phyloP scores from a whole-genome alignment of 495 filamentous ascomycete species.

The Parathielavia hyrcaniae region DNA sequence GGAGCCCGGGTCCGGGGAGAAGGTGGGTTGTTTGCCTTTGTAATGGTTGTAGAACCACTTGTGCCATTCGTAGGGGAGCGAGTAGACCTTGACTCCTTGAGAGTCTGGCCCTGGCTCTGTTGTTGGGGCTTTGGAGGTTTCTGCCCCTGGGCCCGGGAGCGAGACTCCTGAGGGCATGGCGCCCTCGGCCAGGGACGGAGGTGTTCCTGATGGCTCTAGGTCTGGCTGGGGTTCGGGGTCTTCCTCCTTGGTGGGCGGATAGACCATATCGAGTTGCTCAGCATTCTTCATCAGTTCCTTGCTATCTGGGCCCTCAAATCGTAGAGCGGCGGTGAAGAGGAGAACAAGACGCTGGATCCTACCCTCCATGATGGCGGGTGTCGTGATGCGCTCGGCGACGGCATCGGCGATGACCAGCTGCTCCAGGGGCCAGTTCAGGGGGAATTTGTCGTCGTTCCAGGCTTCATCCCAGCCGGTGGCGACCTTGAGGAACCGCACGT shows the following conservation, averaged over 20 bases:
- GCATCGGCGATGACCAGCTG: slow-evolving; percentile 10
- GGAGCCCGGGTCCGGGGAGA: not conserved
- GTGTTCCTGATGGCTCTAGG: not conserved
- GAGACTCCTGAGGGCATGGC: no score
- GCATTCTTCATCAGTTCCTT: slow-evolving; percentile 6
- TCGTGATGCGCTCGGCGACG: slow-evolving; percentile 4
- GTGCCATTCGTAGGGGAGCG: not conserved
- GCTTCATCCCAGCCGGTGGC: slow-evolving; percentile 3
- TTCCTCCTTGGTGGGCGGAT: not conserved
- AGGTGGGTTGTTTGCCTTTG: not conserved
- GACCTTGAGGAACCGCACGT: not conserved
- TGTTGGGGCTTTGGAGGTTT: no score
- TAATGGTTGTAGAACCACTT: not conserved
- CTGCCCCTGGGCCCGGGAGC: no score
- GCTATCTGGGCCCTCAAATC: not conserved
- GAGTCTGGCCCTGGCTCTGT: no score
- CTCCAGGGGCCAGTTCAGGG: slow-evolving; percentile 10
- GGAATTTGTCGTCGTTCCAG: slow-evolving; percentile 7
- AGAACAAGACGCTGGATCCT: slow-evolving; percentile 1
- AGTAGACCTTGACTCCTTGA: not conserved
- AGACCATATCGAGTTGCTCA: not conserved
- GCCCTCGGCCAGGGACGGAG: no score
- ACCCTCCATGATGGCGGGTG: slow-evolving; percentile 5
- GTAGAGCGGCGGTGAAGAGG: not conserved
- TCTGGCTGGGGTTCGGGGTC: not conserved